Evolutionary conservation across 805 yeast genomes (phyloP).

Genomic region (Ogataea glucozyma): DNA sequence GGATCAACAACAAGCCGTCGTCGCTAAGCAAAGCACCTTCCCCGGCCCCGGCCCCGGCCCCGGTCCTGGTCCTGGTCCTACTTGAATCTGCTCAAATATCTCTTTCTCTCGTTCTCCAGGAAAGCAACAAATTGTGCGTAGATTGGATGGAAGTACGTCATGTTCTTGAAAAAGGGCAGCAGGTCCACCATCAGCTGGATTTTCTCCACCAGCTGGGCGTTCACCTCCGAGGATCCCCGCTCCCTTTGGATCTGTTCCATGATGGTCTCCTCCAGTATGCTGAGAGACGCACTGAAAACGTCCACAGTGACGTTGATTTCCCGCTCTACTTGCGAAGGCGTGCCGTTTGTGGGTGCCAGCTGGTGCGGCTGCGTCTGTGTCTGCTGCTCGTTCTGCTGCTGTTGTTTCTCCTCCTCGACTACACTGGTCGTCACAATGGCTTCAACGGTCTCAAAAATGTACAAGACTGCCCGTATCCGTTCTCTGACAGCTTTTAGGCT

Average conservation of each 20-base stretch:
- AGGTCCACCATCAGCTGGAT: constrained; percentile 50
- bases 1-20: too few species aligned
- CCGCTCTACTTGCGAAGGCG: not conserved
- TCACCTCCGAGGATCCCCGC: constrained; percentile 31
- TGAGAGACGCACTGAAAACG: constrained; percentile 41
- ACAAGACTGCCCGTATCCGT: constrained; percentile 47
- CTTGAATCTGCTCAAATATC: constrained; percentile 25
- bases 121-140: constrained; percentile 51
- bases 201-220: constrained; percentile 41
- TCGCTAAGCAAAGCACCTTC: too few species aligned
- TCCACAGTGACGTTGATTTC: constrained; percentile 23
- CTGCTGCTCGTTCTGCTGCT: too few species aligned
- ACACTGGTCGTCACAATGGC: constrained; percentile 39
- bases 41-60: too few species aligned
- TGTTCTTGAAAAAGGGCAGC: constrained; percentile 53
- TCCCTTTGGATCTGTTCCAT: constrained; percentile 40
- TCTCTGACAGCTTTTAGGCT: constrained; percentile 46
- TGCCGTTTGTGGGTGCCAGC: constrained; percentile 17
- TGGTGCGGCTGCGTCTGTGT: not conserved
- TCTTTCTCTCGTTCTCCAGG: constrained; percentile 39
- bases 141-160: constrained; percentile 49
- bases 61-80: too few species aligned
- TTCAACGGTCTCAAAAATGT: constrained; percentile 46
- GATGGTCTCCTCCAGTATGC: constrained; percentile 47
- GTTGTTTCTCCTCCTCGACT: constrained; percentile 17